These are phyloP conservation scores for Lanmaoa rubissima DNA, from an alignment of 768 basidiomycete genomes.

Conservation along the genomic window DNA sequence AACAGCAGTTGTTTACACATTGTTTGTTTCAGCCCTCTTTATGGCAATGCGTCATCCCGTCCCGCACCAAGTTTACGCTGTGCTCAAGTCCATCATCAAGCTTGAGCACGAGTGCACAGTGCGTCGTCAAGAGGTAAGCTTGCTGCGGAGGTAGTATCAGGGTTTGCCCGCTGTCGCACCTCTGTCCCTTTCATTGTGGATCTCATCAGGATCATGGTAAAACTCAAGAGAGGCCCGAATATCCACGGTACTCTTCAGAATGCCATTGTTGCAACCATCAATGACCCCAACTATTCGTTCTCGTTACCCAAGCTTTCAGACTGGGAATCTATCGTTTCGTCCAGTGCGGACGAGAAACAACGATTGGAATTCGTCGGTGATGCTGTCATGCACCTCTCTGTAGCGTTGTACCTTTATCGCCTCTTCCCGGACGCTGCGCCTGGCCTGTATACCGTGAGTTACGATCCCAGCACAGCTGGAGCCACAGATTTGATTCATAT, in stretches of 20 bases:
- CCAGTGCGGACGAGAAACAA: conserved; percentile 33
- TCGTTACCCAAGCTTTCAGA: conserved; percentile 27
- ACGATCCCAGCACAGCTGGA: neutral
- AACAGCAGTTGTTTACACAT: neutral
- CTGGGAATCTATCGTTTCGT: conserved; percentile 31
- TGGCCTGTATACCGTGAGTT: conserved; percentile 36
- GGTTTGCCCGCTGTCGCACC: neutral
- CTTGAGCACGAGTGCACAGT: neutral
- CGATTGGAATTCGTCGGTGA: conserved; percentile 49
- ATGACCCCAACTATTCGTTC: conserved; percentile 29
- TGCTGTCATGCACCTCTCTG: conserved; percentile 42
- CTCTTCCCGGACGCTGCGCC: conserved; percentile 33
- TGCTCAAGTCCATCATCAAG: neutral
- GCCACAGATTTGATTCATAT: neutral
- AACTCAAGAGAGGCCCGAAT: conserved; percentile 13
- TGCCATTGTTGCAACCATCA: conserved; percentile 25
- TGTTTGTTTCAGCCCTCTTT: conserved; percentile 2
- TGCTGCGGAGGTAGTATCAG: neutral
- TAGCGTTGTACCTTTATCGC: conserved; percentile 40
- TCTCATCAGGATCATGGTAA: conserved; percentile 18
- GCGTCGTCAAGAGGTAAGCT: neutral
- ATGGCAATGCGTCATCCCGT: neutral
- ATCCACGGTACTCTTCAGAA: conserved; percentile 22
- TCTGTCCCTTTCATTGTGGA: neutral
- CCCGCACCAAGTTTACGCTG: neutral